Base-by-base conservation (phyloP, 345 rosid species). In the Salix udensis region DNA sequence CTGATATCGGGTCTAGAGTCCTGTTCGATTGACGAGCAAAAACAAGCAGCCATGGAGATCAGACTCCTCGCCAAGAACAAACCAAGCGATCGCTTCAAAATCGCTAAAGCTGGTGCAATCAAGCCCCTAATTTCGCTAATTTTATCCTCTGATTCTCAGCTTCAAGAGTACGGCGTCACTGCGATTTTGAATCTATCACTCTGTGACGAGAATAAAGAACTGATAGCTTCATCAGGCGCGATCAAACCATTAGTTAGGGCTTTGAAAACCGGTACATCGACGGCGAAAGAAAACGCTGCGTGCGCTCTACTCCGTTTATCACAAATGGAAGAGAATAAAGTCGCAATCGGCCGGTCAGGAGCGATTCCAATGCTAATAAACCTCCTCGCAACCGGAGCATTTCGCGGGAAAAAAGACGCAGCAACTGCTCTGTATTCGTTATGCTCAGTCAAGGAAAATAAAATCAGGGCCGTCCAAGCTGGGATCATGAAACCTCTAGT, bases 31-130 rank as follows among this genome's bases (percentile, higher is more conserved):
- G 94, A 96, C 19, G 92, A 89, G 76, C 94, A 88, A 80, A 93
- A 91, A 85, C 97, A 89, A 65, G 98, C 99, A n/a, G 99, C 96
- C 26, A 85, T 96, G 97, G 99, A 96, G 88, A 85, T 93, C 79
- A 83, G 98, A 65, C 92, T 96, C 46, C 87, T 93, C 72, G 92
- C 99, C 40, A 96, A 93, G 88, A 90, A 96, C 88, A 93, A 91
- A 62, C 81, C 93, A 1, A 97, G 93, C 83, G 89, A 91, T 53
- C 98, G 99, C 72, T 72, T 90, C 79, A 89, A 87, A 80, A 93
- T 96, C 74, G 99, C 95, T 2, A 84, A 82, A 61, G 90, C 94
- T 3, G 99, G 99, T 2, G 98, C 99, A 60, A 80, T 96, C 67
- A 89, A 83, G 87, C 98, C 99, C 4, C 73, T 96, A 67, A 70